Conservation (phyloP, 306 rosid species). For the Malus sieversii region DNA sequence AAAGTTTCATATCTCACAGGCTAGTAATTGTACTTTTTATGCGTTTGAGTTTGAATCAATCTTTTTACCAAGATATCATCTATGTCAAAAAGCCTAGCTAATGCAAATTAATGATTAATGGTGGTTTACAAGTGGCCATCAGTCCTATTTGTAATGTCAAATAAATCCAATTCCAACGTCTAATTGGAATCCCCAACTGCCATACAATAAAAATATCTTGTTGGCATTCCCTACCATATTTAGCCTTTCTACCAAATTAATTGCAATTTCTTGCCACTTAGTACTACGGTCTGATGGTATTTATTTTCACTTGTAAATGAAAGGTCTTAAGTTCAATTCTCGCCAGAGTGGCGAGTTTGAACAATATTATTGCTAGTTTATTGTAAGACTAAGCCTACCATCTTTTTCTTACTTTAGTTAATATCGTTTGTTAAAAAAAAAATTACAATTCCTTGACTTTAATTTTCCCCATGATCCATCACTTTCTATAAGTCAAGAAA, state of each 20-base stretch:
- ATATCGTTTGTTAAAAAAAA: no score
- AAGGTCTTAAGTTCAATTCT: no score
- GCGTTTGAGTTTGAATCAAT: no score
- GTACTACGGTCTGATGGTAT: fast-evolving
- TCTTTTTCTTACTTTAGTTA: no score
- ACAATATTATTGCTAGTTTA: no score
- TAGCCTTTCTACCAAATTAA: no score
- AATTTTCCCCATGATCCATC: background rate
- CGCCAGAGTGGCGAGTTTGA: no score
- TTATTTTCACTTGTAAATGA: no score
- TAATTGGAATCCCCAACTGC: slow-evolving; percentile 1
- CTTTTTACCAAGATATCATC: fast-evolving
- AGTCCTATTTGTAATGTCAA: background rate
- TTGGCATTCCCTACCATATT: background rate
- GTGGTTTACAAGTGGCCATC: background rate
- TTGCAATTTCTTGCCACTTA: no score
- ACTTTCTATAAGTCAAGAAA: background rate
- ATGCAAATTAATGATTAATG: background rate
- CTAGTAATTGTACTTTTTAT: background rate
- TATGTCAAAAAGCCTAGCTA: background rate
- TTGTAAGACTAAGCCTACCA: fast-evolving
- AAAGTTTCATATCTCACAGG: no score
- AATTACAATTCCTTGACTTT: no score
- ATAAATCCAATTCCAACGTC: slow-evolving; percentile 1
- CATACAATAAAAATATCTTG: background rate